These are phyloP conservation scores for Colletotrichum orchidophilum DNA, from an alignment of 2,329 filamentous ascomycete species.

Conservation along the genomic window DNA sequence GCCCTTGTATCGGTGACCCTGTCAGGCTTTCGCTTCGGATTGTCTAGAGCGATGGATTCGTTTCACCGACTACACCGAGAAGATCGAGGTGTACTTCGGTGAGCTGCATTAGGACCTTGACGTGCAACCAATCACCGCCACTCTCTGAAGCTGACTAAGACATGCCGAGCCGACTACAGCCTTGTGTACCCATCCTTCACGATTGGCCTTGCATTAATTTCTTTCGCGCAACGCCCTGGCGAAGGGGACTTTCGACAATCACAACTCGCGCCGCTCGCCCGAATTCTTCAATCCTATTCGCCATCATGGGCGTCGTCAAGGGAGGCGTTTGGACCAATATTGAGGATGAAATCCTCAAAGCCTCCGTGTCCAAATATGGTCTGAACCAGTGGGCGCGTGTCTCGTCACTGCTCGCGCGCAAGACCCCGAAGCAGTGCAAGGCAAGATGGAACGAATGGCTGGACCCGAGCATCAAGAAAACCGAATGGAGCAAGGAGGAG, in stretches of 20 bases:
- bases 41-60: accelerated
- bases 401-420: conserved; percentile 94
- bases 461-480: conserved; percentile 96
- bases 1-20: background rate
- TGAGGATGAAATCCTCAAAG: conserved; percentile 97
- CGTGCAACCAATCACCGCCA: conserved; percentile 8
- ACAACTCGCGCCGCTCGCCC: background rate
- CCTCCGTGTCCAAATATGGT: conserved; percentile 92
- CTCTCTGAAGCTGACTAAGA: background rate
- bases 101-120: background rate
- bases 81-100: background rate
- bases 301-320: conserved; percentile 76
- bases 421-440: conserved; percentile 99
- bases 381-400: conserved; percentile 99
- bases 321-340: conserved; percentile 81
- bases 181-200: conserved; percentile 28
- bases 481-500: conserved; percentile 98
- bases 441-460: conserved; percentile 98
- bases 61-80: background rate
- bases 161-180: background rate
- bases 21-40: background rate
- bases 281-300: conserved; percentile 12
- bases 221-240: conserved; percentile 15
- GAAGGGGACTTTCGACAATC: conserved; percentile 17
- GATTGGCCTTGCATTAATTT: conserved; percentile 13